Base-by-base conservation (phyloP, 179 eudicot species). In the Sideroxylon spinosum region DNA sequence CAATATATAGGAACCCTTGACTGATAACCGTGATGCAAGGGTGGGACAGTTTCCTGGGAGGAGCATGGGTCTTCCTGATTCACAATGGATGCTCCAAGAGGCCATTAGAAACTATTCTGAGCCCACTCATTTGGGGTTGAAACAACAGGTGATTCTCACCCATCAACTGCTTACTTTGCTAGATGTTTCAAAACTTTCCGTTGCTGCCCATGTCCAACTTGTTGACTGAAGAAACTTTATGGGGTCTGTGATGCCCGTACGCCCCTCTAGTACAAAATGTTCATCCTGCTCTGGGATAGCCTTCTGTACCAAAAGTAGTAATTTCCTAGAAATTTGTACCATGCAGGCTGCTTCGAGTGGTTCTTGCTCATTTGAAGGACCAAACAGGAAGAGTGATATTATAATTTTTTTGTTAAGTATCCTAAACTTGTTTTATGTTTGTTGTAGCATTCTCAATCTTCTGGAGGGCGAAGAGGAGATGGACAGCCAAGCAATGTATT, bases 71-170 rank as follows among this genome's bases (percentile, higher is more conserved):
- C 44, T 37, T 37, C 81, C 81, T 77, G 94, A 90, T 81, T 66
- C 90, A 71, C 78, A 86, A 37, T 88, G 92, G 92, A 81, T 76
- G 74, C 84, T 81, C 71, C 91, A 84, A 78, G 93, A 93, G 53
- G 26, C 72, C 5, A 20, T 79, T 76, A 74, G 87, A 81, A 84
- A 82, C 74, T 80, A 84, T 80, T 73, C 86, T 55, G 93, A 90
- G 61, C 83, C 86, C n/a, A 37, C 81, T 26, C 87, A 82, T 82
- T 29, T 85, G 50, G 95, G 91, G 37, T 81, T 87, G 48, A 87
- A 82, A 84, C 84, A 89, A 69, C 83, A 75, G 69, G 88, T 80
- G 87, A 90, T 89, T 74, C 29, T 17, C 46, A 57, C 73, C 70
- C 11, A 26, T 29, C 37, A 62, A 26, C n/a, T 44, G 19, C 25